Evolutionary conservation across 176 grass and related monocot genomes (phyloP), one percentile per base, ranked within the genome.

Genomic region (Zoysia japonica): DNA sequence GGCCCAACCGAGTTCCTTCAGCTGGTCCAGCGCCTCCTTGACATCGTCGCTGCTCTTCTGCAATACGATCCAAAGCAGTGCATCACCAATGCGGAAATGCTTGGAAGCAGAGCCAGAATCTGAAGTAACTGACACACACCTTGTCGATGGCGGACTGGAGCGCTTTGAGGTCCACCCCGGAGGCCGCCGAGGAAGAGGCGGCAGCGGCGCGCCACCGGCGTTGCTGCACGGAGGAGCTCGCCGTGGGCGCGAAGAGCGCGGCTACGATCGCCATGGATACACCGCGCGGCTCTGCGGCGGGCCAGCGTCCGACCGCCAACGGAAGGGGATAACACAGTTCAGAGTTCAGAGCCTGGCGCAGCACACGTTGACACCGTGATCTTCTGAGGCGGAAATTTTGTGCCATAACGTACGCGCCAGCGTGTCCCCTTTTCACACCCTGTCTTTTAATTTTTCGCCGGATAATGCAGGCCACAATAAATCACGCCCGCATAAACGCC

Each of bases 61-160:
- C 69, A 82, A 65, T 43, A 70, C 12, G 9, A 78, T 19, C 82
- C 17, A 40, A 49, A 46, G 15, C 81, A 41, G n/a, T 28, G 43
- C 45, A 42, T 65, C 50, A 57, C 38, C 16, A 7, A 15, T 39
- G 43, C 40, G 9, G 40, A 17, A 40, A 3, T 14, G 54, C 19
- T n/a, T 5, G 3, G 6, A 53, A 13, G 28, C 28, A 28, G 28
- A 28, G 0, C 60, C 39, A 76, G 16, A 55, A 67, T 9, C 2
- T 1, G 15, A 6, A 6, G 36, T 4, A 46, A 38, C 10, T 19
- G 81, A 2, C 7, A 65, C 73, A n/a, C 74, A 97, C 92, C 95
- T 98, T 92, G 16, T 94, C 83, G 78, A 97, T 92, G 76, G 95
- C 95, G 44, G 80, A 16, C 28, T 90, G 85, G 19, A 97, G 86